Evolutionary conservation across 306 rosid genomes (phyloP).

Genomic region (Acacia melanoxylon): DNA sequence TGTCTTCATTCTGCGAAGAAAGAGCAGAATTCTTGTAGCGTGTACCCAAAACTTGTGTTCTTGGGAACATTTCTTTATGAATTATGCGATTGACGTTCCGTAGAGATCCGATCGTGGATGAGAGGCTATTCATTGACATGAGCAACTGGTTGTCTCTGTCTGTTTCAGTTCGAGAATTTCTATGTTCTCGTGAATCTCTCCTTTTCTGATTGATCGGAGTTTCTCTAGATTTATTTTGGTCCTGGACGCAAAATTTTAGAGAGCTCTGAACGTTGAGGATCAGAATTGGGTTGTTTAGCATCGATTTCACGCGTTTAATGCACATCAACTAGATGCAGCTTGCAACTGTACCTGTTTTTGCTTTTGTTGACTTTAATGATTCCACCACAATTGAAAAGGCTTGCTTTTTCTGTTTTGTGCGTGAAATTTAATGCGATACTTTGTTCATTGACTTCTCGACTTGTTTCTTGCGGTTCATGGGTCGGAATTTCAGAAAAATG

Average conservation of each 20-base stretch:
- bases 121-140: conserved; percentile 10
- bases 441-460: not conserved
- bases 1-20: conserved; percentile 17
- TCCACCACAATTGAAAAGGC: conserved; percentile 6
- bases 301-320: conserved; percentile 24
- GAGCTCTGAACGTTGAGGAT: not conserved
- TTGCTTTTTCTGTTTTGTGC: not conserved
- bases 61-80: not conserved
- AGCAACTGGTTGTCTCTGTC: conserved; percentile 8
- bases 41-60: conserved; percentile 4
- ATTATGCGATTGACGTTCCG: conserved; percentile 25
- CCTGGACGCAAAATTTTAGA: not conserved
- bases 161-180: conserved; percentile 15
- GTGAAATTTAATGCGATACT: not conserved
- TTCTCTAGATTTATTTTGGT: conserved; percentile 15
- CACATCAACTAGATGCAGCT: conserved; percentile 6
- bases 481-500: not conserved
- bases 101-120: conserved; percentile 48
- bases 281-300: conserved; percentile 27
- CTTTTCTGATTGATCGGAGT: not conserved
- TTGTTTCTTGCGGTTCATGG: conserved; percentile 10
- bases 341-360: conserved; percentile 13
- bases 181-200: not conserved
- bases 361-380: conserved; percentile 29
- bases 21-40: not conserved